phyloP scores from a whole-genome alignment of 495 filamentous ascomycete species.

The Chaetomium cochliodes region DNA sequence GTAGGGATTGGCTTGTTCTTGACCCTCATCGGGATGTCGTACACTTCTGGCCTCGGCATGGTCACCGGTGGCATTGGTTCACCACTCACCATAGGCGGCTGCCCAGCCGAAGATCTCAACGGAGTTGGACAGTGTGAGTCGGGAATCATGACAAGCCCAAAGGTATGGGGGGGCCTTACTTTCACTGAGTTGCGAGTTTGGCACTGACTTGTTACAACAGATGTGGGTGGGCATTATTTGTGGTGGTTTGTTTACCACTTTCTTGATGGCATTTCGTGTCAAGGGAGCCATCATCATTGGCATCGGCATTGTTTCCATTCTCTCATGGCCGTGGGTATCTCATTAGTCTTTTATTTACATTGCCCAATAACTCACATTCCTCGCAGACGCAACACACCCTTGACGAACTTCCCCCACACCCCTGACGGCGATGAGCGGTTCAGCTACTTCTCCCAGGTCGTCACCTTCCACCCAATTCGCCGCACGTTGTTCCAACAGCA shows the following conservation, averaged over 20 bases:
- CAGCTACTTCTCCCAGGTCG: conserved; percentile 75
- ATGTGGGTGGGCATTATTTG: conserved; percentile 77
- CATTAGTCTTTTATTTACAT: neutral
- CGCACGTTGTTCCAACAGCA: conserved; percentile 62
- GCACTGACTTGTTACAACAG: conserved; percentile 36
- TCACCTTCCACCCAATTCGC: conserved; percentile 73
- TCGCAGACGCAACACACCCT: conserved; percentile 57
- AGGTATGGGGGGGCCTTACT: conserved; percentile 40
- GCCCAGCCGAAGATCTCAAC: conserved; percentile 46
- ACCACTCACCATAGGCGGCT: conserved; percentile 69
- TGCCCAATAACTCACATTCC: neutral
- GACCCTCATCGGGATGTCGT: conserved; percentile 73
- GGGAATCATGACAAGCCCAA: conserved; percentile 66
- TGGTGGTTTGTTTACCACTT: conserved; percentile 71
- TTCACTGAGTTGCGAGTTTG: neutral
- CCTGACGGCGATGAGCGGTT: conserved; percentile 61
- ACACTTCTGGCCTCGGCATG: conserved; percentile 72
- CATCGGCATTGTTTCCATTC: conserved; percentile 75
- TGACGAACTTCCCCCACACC: conserved; percentile 78
- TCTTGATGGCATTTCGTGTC: conserved; percentile 77
- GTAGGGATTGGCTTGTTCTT: conserved; percentile 79
- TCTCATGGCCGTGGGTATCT: conserved; percentile 67
- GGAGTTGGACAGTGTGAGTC: conserved; percentile 39
- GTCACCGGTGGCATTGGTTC: conserved; percentile 60
- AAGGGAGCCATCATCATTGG: conserved; percentile 80